These are phyloP conservation scores for Cercospora janseana DNA, from an alignment of 2,329 filamentous ascomycete genomes.

Conservation along the genomic window DNA sequence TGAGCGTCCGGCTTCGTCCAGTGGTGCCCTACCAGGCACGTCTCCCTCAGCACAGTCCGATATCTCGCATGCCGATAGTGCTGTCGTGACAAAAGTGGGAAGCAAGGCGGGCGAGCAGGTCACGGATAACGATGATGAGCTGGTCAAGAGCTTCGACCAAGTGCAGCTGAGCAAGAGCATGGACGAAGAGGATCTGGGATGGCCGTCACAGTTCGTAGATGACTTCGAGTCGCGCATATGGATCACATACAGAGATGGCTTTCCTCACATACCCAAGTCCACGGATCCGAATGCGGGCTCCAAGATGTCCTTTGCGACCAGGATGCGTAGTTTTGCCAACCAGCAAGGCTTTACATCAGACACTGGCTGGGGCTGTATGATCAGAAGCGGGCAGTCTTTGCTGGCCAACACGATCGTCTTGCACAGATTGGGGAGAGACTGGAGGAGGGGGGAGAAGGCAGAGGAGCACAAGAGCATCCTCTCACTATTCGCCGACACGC, in stretches of 20 bases:
- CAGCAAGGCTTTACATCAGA: slow-evolving; percentile 84
- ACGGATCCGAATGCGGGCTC: slow-evolving; percentile 68
- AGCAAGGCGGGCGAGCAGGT: slow-evolving; percentile 21
- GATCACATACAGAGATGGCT: slow-evolving; percentile 94
- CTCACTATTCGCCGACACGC: slow-evolving; percentile 81
- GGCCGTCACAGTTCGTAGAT: slow-evolving; percentile 81
- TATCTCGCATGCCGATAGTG: slow-evolving; percentile 36
- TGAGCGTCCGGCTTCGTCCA: slow-evolving; percentile 21
- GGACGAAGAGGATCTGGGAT: slow-evolving; percentile 54
- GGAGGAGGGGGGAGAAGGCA: slow-evolving; percentile 63
- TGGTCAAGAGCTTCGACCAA: slow-evolving; percentile 32
- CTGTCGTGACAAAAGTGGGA: slow-evolving; percentile 30
- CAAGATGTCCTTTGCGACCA: slow-evolving; percentile 77
- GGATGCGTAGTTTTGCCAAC: slow-evolving; percentile 76
- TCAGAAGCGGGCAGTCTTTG: slow-evolving; percentile 88
- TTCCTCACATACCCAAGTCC: slow-evolving; percentile 76
- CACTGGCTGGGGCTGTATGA: slow-evolving; percentile 98
- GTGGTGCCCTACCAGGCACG: slow-evolving; percentile 20
- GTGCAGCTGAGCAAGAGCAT: slow-evolving; percentile 31
- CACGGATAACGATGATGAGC: slow-evolving; percentile 26
- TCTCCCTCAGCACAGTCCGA: slow-evolving; percentile 35
- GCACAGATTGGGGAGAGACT: slow-evolving; percentile 76
- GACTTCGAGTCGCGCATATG: slow-evolving; percentile 92
- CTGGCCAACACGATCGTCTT: slow-evolving; percentile 80
- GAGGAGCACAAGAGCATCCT: slow-evolving; percentile 68